A percentile compares a stretch with the other conserved stretches of the same genome.
These are phyloP conservation scores for Magnolia kwangsiensis DNA, from an alignment of 164 flowering plant species.

Conservation along the genomic window DNA sequence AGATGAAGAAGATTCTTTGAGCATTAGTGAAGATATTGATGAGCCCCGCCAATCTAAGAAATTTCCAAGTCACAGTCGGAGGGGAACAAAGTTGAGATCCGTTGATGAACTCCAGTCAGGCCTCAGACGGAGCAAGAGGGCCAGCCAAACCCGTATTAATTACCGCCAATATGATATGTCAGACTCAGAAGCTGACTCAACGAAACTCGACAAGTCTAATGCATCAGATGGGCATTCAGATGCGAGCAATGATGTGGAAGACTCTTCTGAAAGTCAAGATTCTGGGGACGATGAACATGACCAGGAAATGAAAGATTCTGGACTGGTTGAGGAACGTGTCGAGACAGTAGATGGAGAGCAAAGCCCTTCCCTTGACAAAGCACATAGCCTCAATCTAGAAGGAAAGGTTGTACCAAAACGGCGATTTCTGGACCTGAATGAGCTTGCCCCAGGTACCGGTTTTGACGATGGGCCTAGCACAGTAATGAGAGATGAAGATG, in stretches of 20 bases:
- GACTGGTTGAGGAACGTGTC: conserved; percentile 25
- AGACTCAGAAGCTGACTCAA: conserved; percentile 73
- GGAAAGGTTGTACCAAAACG: conserved; percentile 40
- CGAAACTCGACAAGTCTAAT: conserved; percentile 43
- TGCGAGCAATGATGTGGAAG: conserved; percentile 52
- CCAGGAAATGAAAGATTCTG: conserved; percentile 40
- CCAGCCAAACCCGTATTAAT: conserved; percentile 73
- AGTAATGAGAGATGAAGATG: conserved; percentile 47
- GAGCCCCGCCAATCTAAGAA: conserved; percentile 53
- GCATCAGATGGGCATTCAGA: conserved; percentile 48
- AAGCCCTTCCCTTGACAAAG: conserved; percentile 37
- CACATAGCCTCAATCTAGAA: conserved; percentile 33
- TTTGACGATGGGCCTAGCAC: conserved; percentile 80
- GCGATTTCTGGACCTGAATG: conserved; percentile 84
- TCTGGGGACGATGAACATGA: conserved; percentile 45
- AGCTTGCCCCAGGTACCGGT: conserved; percentile 89
- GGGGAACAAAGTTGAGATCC: conserved; percentile 68
- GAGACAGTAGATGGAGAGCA: conserved; percentile 37
- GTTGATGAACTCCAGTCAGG: conserved; percentile 72
- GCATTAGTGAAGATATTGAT: conserved; percentile 68
- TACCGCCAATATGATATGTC: conserved; percentile 72
- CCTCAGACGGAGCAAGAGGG: conserved; percentile 83
- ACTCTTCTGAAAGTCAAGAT: conserved; percentile 46
- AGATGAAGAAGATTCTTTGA: conserved; percentile 59
- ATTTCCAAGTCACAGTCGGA: conserved; percentile 50